Evolutionary conservation across 805 yeast genomes (phyloP), one percentile per base, ranked within the genome.

Genomic region (Saccharomycopsis lassenensis): DNA sequence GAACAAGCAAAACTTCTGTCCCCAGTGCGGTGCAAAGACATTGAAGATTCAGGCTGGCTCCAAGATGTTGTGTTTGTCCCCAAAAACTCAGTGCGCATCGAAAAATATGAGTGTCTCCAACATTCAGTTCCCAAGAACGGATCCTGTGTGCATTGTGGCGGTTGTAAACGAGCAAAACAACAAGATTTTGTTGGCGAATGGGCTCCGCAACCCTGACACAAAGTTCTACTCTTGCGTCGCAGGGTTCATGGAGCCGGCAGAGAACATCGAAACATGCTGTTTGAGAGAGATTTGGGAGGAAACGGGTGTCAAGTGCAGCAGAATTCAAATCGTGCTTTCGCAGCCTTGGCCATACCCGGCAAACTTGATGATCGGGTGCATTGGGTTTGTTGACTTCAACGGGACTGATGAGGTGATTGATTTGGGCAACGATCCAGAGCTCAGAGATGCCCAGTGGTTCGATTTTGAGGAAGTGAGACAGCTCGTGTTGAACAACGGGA

Each of bases 271-370:
- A 56, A 77, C 74, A 31, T 91, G 95, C 8, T 81, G 89, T 16
- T 62, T 77, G 30, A 65, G 98, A 45, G 98, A 89, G 55, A 79
- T 83, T 21, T 87, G 91, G 85, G 98, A 89, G 55, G 98, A 89
- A 56, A 78, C 96, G 4, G 98, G 98, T 5, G 80, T 85, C 24
- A 65, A 58, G 36, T 75, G 74, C 36, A 46, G 57, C 3, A 55
- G 67, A 20, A 79, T 89, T 20, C 57, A 65, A 35, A 67, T 89
- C 36, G 58, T 78, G 16, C 64, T 74, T 48, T 71, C 91, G 8
- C 97, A 89, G 58, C 97, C 98, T 3, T 89, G 98, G 98, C 98
- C 98, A 12, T 89, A 77, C 56, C 97, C 97, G 1, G 86, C 84
- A 0, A 85, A 79, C 53, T 58, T 89, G 48, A 89, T 89, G 97